Percentiles rank a stretch among this genome's conserved stretches.
phyloP scores from a whole-genome alignment of 1,139 yeast species.

The Saccharomyces hybrid region DNA sequence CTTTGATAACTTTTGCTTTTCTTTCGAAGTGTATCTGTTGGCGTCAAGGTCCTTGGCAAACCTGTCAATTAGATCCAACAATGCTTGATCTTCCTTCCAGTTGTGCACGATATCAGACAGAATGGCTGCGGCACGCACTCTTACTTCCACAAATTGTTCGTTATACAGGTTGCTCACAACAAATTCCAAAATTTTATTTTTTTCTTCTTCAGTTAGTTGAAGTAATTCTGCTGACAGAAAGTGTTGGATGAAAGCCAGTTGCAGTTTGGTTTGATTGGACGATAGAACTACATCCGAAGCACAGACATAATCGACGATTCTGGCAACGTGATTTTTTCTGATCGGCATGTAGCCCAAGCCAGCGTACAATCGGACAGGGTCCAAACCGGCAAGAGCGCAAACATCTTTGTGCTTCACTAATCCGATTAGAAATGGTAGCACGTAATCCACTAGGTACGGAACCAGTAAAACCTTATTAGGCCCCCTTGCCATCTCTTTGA shows the following conservation, averaged over 20 bases:
- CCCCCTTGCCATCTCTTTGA: constrained; percentile 24
- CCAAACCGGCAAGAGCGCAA: constrained; percentile 61
- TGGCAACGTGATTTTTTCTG: constrained; percentile 37
- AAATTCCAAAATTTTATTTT: constrained; percentile 43
- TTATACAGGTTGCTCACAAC: constrained; percentile 52
- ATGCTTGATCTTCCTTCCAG: constrained; percentile 41
- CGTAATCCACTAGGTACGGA: constrained; percentile 36
- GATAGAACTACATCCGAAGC: constrained; percentile 32
- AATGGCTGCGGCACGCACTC: constrained; percentile 69
- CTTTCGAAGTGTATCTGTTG: constrained; percentile 20
- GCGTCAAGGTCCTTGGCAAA: constrained; percentile 35
- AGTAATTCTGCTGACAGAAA: constrained; percentile 68
- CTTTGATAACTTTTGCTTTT: constrained; percentile 34
- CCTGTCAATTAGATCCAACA: constrained; percentile 33
- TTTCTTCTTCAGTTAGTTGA: constrained; percentile 43
- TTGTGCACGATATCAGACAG: constrained; percentile 78
- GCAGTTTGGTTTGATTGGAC: constrained; percentile 60
- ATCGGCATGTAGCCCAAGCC: constrained; percentile 54
- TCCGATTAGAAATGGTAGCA: constrained; percentile 65
- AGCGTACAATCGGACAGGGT: constrained; percentile 47
- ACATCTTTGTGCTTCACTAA: constrained; percentile 72
- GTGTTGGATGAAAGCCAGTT: constrained; percentile 65
- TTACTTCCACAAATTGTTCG: constrained; percentile 56
- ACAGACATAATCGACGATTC: constrained; percentile 46
- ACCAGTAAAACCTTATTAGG: constrained; percentile 33